phyloP scores from a whole-genome alignment of 2,329 filamentous ascomycete genomes.

The Microsporum audouinii region DNA sequence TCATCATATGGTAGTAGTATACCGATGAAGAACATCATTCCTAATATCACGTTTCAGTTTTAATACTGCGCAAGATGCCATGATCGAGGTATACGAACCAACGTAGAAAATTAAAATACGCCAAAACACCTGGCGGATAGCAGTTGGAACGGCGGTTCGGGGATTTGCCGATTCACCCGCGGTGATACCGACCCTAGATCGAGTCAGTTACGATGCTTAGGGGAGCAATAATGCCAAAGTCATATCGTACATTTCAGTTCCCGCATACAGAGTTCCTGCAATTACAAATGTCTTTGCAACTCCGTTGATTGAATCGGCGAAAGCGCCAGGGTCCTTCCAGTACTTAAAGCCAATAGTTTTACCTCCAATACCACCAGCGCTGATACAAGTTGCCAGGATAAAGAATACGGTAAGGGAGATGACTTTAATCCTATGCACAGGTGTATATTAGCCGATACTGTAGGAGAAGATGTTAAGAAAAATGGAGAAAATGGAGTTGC shows the following conservation, averaged over 20 bases:
- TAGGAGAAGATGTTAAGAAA: neutral
- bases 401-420: constrained; percentile 25
- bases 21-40: constrained; percentile 62
- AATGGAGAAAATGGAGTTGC: neutral
- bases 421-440: constrained; percentile 22
- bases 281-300: constrained; percentile 28
- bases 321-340: constrained; percentile 27
- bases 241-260: constrained; percentile 6
- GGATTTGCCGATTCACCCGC: constrained; percentile 34
- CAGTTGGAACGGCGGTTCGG: constrained; percentile 34
- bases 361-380: constrained; percentile 23
- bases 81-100: constrained; percentile 19
- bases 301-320: constrained; percentile 27
- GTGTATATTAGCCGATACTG: neutral
- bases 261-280: constrained; percentile 14
- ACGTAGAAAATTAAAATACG: constrained; percentile 49
- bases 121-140: constrained; percentile 33
- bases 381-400: constrained; percentile 26
- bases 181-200: constrained; percentile 26
- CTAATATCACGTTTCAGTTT: constrained; percentile 24
- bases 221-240: neutral
- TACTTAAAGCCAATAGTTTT: constrained; percentile 27
- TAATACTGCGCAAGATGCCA: neutral
- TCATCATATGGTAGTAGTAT: constrained; percentile 62
- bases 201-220: neutral